Evolutionary conservation across 208 protist species (phyloP).

Genomic region (Porcisia deanei): DNA sequence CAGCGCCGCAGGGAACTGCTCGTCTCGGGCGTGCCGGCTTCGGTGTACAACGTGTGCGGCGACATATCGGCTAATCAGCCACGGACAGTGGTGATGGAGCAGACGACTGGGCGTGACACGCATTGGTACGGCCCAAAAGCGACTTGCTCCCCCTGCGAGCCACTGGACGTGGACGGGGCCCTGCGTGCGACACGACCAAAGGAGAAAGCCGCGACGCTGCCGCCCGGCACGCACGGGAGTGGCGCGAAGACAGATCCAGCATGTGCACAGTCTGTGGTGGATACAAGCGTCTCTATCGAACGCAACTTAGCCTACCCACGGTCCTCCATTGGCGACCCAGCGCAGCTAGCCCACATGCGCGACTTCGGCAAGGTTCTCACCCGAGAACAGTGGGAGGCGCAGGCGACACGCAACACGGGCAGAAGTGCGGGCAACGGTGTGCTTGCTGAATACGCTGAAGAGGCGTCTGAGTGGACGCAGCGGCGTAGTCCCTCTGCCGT

Average conservation of each 20-base stretch:
- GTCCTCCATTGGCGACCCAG: constrained; percentile 38
- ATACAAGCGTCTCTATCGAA: constrained; percentile 65
- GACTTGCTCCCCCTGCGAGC: constrained; percentile 24
- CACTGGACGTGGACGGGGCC: constrained; percentile 51
- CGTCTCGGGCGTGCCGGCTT: constrained; percentile 47
- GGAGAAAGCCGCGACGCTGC: constrained; percentile 36
- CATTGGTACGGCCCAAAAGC: constrained; percentile 56
- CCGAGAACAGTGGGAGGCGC: constrained; percentile 40
- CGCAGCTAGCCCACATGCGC: constrained; percentile 37
- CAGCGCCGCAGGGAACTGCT: constrained; percentile 48
- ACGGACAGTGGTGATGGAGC: constrained; percentile 53
- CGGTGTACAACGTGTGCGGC: constrained; percentile 62
- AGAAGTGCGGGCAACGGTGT: constrained; percentile 8
- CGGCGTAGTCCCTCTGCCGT: constrained; percentile 34
- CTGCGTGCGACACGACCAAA: constrained; percentile 50
- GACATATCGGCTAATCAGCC: constrained; percentile 52
- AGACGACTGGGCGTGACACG: constrained; percentile 48
- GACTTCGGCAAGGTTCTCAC: constrained; percentile 53
- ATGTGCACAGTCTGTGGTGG: constrained; percentile 1
- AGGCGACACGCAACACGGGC: constrained; percentile 5
- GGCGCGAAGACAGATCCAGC: background rate
- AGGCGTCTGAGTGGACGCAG: constrained; percentile 32
- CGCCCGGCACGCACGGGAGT: constrained; percentile 18
- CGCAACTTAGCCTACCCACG: constrained; percentile 58
- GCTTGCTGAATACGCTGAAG: constrained; percentile 8